phyloP scores from a whole-genome alignment of 345 rosid species.

The thale cress (Arabidopsis thaliana) region DNA sequence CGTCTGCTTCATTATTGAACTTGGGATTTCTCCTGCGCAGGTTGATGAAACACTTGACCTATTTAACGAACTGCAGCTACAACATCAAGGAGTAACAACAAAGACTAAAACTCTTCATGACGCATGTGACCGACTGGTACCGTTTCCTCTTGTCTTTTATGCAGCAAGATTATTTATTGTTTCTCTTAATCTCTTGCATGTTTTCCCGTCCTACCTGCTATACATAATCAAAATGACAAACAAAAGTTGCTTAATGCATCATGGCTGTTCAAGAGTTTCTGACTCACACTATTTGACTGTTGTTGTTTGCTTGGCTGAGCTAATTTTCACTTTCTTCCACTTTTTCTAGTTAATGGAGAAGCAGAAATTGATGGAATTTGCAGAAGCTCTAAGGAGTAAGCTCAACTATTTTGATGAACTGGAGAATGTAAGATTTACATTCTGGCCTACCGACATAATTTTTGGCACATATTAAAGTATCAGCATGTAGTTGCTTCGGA shows the following conservation, averaged over 20 bases:
- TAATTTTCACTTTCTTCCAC: slow-evolving; percentile 32
- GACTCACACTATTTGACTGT: slow-evolving; percentile 12
- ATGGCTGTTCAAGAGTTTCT: slow-evolving; percentile 14
- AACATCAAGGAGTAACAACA: slow-evolving; percentile 93
- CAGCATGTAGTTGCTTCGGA: slow-evolving; percentile 16
- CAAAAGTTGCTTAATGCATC: slow-evolving; percentile 11
- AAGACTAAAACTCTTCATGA: slow-evolving; percentile 99
- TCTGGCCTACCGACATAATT: slow-evolving; percentile 45
- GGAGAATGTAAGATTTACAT: slow-evolving; percentile 97
- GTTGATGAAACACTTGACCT: slow-evolving; percentile 91
- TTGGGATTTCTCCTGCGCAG: slow-evolving; percentile 47
- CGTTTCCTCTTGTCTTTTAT: slow-evolving; percentile 33
- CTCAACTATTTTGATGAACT: slow-evolving; percentile 97
- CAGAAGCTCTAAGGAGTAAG: slow-evolving; percentile 90
- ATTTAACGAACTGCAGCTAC: slow-evolving; percentile 82
- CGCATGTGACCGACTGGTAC: slow-evolving; percentile 94
- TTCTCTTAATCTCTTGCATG: slow-evolving; percentile 18
- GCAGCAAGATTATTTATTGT: background rate
- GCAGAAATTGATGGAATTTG: slow-evolving; percentile 87
- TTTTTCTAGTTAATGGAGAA: slow-evolving; percentile 73
- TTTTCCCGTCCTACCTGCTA: background rate
- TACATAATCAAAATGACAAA: background rate
- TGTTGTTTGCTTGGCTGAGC: slow-evolving; percentile 14
- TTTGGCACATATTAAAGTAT: slow-evolving; percentile 18
- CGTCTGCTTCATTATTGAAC: slow-evolving; percentile 10